phyloP scores from a whole-genome alignment of 768 basidiomycete species.

The Sporobolomyces phaffii region DNA sequence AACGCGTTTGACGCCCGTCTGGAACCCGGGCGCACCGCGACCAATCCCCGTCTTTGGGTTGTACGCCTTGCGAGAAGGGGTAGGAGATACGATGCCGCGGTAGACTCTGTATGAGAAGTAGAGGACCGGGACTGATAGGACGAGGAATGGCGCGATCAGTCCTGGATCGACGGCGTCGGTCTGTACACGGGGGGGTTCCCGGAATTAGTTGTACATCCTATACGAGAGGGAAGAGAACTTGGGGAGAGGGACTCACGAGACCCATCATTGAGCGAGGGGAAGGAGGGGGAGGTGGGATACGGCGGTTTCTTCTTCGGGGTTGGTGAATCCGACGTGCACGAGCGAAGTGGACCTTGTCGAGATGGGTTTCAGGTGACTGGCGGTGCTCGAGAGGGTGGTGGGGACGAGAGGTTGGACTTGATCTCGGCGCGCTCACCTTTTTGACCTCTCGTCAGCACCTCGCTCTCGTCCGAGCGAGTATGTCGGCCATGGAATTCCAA shows the following conservation, averaged over 20 bases:
- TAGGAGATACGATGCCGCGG: background rate
- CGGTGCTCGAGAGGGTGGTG: background rate
- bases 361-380: background rate
- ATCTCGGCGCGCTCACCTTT: background rate
- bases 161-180: conserved; percentile 6
- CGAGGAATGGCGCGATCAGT: conserved; percentile 24
- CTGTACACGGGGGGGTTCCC: background rate
- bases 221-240: too few relatives aligned
- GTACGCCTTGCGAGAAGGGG: background rate
- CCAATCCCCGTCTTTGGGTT: conserved; percentile 28
- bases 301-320: background rate
- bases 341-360: background rate
- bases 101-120: conserved; percentile 25
- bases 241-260: conserved; percentile 7
- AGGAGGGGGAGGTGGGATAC: background rate
- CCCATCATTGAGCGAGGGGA: background rate
- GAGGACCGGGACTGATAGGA: conserved; percentile 25
- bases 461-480: background rate
- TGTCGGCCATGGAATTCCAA: conserved; percentile 16
- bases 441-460: background rate
- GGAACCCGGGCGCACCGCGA: conserved; percentile 34
- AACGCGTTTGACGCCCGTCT: conserved; percentile 24
- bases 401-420: background rate
- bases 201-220: background rate
- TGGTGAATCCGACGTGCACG: background rate